Evolutionary conservation across 2,329 filamentous ascomycete genomes (phyloP), one percentile per base, ranked within the genome.

Genomic region (Raffaelea ambrosiae): DNA sequence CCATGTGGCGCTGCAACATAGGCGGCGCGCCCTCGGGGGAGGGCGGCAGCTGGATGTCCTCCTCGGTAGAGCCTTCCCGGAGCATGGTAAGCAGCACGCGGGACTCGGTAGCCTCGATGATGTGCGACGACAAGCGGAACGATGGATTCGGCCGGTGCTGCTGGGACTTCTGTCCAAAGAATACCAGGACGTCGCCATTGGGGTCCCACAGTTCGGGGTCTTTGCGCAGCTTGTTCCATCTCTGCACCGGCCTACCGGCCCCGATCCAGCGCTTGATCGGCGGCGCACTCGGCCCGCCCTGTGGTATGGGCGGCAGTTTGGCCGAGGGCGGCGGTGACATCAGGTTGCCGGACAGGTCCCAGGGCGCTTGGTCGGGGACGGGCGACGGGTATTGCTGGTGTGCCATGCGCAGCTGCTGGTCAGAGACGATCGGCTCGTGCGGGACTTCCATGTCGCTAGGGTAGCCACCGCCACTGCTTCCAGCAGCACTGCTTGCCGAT

Each of bases 131-230:
- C 9, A 82, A 58, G 8, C 77, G 70, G 55, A 82, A 75, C 2
- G 76, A 79, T 3, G 76, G 72, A 33, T 71, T 70, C 0, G 70
- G 68, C 2, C 69, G 63, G 3, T 68, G 68, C 5, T 59, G 58
- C 50, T 73, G 66, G 40, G 67, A 65, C 52, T 67, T 69, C 21
- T 70, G 66, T 0, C 72, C 68, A 5, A 81, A 68, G 57, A 72
- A 81, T 2, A 82, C 67, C 10, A 81, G 62, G 14, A 79, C 77
- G 50, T 82, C 78, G 20, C 78, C 78, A 48, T 77, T 76, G 0
- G 72, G 71, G 54, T 81, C 75, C 77, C 77, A 82, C 3, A 81
- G 61, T 54, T 81, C 77, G 2, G 76, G 74, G 43, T 81, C 77
- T 57, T 79, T 77, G 10, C 73, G 67, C 3, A 79, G 63, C 56